A percentile compares a stretch with the other conserved stretches of the same genome.
Conservation (phyloP, 495 filamentous ascomycete species). For the Astrothelium subdiscretum region DNA sequence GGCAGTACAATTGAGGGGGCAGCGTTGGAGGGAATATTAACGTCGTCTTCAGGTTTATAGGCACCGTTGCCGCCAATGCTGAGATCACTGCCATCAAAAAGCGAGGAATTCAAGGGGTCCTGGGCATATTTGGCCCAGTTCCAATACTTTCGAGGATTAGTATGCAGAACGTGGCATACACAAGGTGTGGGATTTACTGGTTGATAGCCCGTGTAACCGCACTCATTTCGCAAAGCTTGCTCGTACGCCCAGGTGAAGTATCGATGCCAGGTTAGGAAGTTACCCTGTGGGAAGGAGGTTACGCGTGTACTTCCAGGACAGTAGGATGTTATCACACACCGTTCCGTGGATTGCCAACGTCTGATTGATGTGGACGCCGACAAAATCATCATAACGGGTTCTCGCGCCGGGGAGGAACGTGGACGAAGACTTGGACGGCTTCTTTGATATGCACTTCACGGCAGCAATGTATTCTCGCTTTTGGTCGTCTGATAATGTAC, state of each 20-base stretch:
- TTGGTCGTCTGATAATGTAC: conserved; percentile 34
- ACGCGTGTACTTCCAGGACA: neutral
- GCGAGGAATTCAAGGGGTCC: conserved; percentile 28
- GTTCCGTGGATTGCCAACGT: conserved; percentile 50
- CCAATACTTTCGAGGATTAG: conserved; percentile 30
- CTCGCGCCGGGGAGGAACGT: conserved; percentile 36
- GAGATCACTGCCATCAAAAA: conserved; percentile 37
- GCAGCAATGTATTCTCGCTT: conserved; percentile 50
- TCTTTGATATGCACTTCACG: conserved; percentile 47
- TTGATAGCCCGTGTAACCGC: conserved; percentile 52
- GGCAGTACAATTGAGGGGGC: conserved; percentile 19
- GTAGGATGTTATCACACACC: conserved; percentile 18
- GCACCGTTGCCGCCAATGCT: conserved; percentile 40
- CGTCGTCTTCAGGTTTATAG: conserved; percentile 21
- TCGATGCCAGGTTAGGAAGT: conserved; percentile 61
- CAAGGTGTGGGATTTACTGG: conserved; percentile 13
- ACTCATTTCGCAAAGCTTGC: conserved; percentile 55
- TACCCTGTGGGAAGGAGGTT: conserved; percentile 30
- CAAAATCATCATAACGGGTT: conserved; percentile 60
- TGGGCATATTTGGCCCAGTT: conserved; percentile 36
- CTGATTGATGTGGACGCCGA: conserved; percentile 55
- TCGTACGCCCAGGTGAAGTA: conserved; percentile 56
- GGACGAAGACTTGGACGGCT: conserved; percentile 37
- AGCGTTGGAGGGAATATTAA: conserved; percentile 9
- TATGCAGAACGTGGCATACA: neutral